A percentile compares a stretch with the other conserved stretches of the same genome.
Evolutionary conservation across 805 yeast genomes (phyloP).

Genomic region (Wickerhamiella lipophila): DNA sequence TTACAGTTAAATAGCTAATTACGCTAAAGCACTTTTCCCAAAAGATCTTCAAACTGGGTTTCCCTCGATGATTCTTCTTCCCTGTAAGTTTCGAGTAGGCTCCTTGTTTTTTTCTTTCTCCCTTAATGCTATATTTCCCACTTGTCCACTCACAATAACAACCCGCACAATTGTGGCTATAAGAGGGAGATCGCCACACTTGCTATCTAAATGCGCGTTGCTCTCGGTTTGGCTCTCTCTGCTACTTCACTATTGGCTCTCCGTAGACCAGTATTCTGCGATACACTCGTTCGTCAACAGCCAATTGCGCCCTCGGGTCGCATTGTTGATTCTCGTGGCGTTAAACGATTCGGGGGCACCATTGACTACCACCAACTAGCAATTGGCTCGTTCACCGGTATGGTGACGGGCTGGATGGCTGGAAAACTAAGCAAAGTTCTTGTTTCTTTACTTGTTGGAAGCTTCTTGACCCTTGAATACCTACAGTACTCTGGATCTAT

Average conservation of each 20-base stretch:
- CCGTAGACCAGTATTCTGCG: constrained; percentile 9
- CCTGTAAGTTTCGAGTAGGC: too few species aligned
- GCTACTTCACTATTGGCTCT: not conserved
- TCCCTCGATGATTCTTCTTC: too few species aligned
- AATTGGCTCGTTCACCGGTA: constrained; percentile 50
- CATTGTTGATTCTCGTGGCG: constrained; percentile 15
- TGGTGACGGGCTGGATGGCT: constrained; percentile 44
- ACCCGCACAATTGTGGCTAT: not conserved
- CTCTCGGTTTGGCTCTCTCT: constrained; percentile 5
- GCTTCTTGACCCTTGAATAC: constrained; percentile 38
- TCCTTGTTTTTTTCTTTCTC: too few species aligned
- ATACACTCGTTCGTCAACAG: not conserved
- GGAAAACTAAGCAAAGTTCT: constrained; percentile 48
- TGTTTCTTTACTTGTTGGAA: constrained; percentile 38
- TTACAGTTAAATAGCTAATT: too few species aligned
- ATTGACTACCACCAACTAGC: constrained; percentile 51
- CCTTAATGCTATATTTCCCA: too few species aligned
- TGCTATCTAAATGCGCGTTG: constrained; percentile 2
- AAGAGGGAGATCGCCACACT: not conserved
- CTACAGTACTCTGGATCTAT: constrained; percentile 42
- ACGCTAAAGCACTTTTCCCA: too few species aligned
- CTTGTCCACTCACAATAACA: too few species aligned
- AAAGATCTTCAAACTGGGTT: too few species aligned
- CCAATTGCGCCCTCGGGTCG: constrained; percentile 7
- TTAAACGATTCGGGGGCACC: constrained; percentile 19